Base-by-base conservation (phyloP, 148 eudicot species). In the Arbutus unedo region DNA sequence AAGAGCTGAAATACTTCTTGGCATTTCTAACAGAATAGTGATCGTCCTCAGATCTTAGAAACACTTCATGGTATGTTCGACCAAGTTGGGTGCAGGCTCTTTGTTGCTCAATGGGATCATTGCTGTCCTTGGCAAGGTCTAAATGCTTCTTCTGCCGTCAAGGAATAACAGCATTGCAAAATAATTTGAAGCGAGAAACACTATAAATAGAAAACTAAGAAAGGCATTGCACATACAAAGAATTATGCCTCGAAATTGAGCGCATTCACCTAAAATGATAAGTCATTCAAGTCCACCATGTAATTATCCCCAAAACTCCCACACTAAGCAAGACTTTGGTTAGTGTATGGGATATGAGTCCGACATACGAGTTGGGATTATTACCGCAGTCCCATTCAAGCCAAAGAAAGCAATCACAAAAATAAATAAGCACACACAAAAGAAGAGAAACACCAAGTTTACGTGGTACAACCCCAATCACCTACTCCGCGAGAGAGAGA, bases 41-140 rank as follows among this genome's bases (percentile, higher is more conserved):
- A 55, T 91, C 93, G 86, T 86, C 92, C 15, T 94, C 92, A 15
- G 91, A 85, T 74, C 86, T 91, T 67, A 88, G 45, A 74, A 94
- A 94, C 85, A 94, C 83, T 87, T 94, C 98, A 81, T 97, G 92
- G 89, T 97, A 97, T 50, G 98, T 93, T 84, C 99, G 93, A 73
- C 96, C 99, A 81, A 97, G 96, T 88, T 97, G 99, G 62, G 99
- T 97, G 87, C 85, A 86, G 43, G 99, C 99, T 91, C 99, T 89
- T 88, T 97, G 99, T 82, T 97, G 98, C 92, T 97, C 99, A 84
- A 89, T 85, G 38, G 91, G 87, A 83, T 94, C 97, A 80, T 89
- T 82, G 72, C 86, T 86, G 51, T 90, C 92, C 82, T 90, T 90
- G 68, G 99, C 99, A 49, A 95, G 92, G 84, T 90, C 90, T 82